Evolutionary conservation across 495 filamentous ascomycete species (phyloP).

Genomic region (Podospora australis): DNA sequence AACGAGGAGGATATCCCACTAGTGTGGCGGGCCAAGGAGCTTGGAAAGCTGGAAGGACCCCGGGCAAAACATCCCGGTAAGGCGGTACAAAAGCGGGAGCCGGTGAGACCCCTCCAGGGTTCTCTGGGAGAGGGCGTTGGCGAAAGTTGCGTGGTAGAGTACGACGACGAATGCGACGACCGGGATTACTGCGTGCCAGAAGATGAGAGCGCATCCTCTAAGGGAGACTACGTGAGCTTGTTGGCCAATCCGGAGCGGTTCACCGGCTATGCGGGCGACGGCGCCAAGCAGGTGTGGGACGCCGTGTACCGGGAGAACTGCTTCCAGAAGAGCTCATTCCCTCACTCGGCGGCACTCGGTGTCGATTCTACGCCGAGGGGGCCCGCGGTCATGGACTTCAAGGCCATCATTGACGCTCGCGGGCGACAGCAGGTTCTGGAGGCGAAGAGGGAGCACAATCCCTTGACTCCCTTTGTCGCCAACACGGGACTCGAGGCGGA

Average conservation of each 20-base stretch:
- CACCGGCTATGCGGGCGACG: slow-evolving; percentile 82
- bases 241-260: slow-evolving; percentile 92
- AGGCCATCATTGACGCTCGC: slow-evolving; percentile 69
- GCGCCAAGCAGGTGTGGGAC: slow-evolving; percentile 86
- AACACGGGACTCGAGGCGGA: slow-evolving; percentile 61
- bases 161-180: slow-evolving; percentile 96
- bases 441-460: slow-evolving; percentile 46
- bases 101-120: slow-evolving; percentile 68
- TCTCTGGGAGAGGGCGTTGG: slow-evolving; percentile 78
- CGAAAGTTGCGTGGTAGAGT: slow-evolving; percentile 94
- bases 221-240: slow-evolving; percentile 94
- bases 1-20: slow-evolving; percentile 88
- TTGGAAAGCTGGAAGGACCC: slow-evolving; percentile 88
- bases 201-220: slow-evolving; percentile 76
- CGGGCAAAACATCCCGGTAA: slow-evolving; percentile 81
- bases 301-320: slow-evolving; percentile 97
- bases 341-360: slow-evolving; percentile 41
- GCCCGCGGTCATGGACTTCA: slow-evolving; percentile 78
- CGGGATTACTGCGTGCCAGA: slow-evolving; percentile 96
- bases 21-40: slow-evolving; percentile 86
- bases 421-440: slow-evolving; percentile 52
- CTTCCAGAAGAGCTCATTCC: slow-evolving; percentile 66
- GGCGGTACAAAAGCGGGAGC: slow-evolving; percentile 61
- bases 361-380: slow-evolving; percentile 33
- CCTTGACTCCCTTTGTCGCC: slow-evolving; percentile 42